Evolutionary conservation across 164 flowering plant genomes (phyloP), one percentile per base, ranked within the genome.

Genomic region (Aristolochia californica): DNA sequence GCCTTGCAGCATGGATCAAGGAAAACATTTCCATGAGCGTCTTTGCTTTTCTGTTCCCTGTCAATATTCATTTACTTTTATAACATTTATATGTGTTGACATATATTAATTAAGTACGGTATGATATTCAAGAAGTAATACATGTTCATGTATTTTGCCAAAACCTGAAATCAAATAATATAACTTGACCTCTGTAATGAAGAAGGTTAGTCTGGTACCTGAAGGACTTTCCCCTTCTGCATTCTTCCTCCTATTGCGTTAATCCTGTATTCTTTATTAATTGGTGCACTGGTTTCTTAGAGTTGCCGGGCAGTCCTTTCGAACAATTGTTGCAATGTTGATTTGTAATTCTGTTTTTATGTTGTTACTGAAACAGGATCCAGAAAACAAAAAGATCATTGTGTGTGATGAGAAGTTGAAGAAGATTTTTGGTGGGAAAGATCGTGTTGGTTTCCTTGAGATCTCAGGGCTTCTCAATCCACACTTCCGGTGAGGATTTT

Each of bases 341-440:
- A 24, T 9, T n/a, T 18, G 2, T 28, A 2, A 2, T 17, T 13
- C 34, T 44, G 5, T 20, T 21, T 58, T n/a, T n/a, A n/a, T n/a
- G n/a, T n/a, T n/a, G n/a, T n/a, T n/a, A n/a, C n/a, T n/a, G 8
- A 45, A 57, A 2, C 55, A 88, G 96, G 96, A 91, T 61, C 96
- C 97, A 14, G 74, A 75, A 28, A 72, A 91, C 83, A 91, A 84
- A 80, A 88, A 83, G 76, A 70, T 84, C 43, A 88, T 88, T 22
- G 64, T 85, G 22, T 91, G 96, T 60, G 97, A 91, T 49, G 94
- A 85, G 80, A 91, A 84, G 73, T 83, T 91, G 83, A 91, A 85
- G 86, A 80, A 62, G 53, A 77, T 91, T 28, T 88, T 88, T 65
- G 87, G 63, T n/a, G 94, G 89, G 45, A 82, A 52, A 64, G 95